phyloP scores from a whole-genome alignment of 176 grass and related monocot species.

The Oryza meridionalis region DNA sequence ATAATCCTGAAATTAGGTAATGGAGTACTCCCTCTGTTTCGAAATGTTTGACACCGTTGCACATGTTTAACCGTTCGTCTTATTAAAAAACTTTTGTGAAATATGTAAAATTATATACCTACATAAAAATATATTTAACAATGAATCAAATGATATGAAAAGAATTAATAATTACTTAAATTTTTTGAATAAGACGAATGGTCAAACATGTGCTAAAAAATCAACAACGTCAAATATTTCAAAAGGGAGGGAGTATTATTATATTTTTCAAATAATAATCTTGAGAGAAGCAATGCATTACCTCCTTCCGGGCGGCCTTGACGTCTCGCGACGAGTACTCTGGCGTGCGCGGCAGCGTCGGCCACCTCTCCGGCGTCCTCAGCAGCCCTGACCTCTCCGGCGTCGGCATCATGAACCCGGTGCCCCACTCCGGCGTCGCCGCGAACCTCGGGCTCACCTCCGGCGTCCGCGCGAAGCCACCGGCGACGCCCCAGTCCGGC shows the following conservation, averaged over 20 bases:
- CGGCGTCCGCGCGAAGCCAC: slow-evolving; percentile 26
- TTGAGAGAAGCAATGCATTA: slow-evolving; percentile 42
- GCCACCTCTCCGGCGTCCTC: slow-evolving; percentile 65
- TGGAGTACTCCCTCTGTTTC: too few species aligned
- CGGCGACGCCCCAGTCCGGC: slow-evolving; percentile 47
- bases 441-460: slow-evolving; percentile 53
- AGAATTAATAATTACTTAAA: too few species aligned
- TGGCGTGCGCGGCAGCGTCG: slow-evolving; percentile 46
- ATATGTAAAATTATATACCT: too few species aligned
- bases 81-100: too few species aligned
- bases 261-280: background rate
- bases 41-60: too few species aligned
- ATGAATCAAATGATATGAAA: too few species aligned
- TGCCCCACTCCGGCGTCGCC: slow-evolving; percentile 54
- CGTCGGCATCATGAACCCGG: slow-evolving; percentile 52
- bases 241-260: background rate
- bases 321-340: slow-evolving; percentile 39
- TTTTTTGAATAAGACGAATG: too few species aligned
- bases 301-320: slow-evolving; percentile 57
- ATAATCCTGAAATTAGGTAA: background rate
- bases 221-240: too few species aligned
- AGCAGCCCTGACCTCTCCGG: slow-evolving; percentile 23
- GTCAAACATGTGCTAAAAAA: too few species aligned
- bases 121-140: too few species aligned
- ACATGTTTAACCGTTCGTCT: too few species aligned